Evolutionary conservation across 192 early-diverging fungal species (phyloP), one percentile per base, ranked within the genome.

Genomic region (Phlyctochytrium arcticum): DNA sequence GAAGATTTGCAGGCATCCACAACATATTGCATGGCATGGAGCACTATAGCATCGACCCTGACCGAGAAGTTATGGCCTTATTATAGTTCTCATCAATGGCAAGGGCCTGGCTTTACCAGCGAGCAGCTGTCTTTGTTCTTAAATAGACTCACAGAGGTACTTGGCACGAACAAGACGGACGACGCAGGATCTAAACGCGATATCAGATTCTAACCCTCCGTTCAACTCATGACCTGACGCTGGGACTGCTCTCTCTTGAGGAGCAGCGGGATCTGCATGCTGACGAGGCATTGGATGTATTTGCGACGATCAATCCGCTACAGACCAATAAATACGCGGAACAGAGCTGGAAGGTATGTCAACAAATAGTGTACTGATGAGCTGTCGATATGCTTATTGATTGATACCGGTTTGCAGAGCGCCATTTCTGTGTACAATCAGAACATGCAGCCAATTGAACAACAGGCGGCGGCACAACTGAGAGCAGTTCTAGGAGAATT

Each of bases 51-150:
- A 6, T 21, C 36, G 6, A 75, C 73, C 6, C 60, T 83, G 12
- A 83, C 78, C 6, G 53, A 34, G n/a, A 58, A 70, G 56, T 65
- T 78, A 30, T 83, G 81, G 81, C 81, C 81, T 9, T 17, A 75
- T 49, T 74, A 60, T 39, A 60, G 47, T 27, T 37, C 75, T 1
- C 64, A 81, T 72, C 60, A 48, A 4, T 83, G 81, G 81, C 58
- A 64, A 6, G 72, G 75, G 10, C 55, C 50, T 6, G 23, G 63
- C n/a, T 75, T 76, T 44, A 50, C 29, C 30, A 50, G 59, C 37
- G 48, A 24, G 1, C 32, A 33, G n/a, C 54, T 80, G 8, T 17
- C 5, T 6, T 9, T 48, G 26, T 67, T 79, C 32, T 17, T 44
- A 7, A 48, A 19, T 3, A 61, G 78, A 36, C 32, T 82, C 15